These are phyloP conservation scores for Pyrenochaeta sp. DNA, from an alignment of 2,329 filamentous ascomycete species.

Conservation along the genomic window DNA sequence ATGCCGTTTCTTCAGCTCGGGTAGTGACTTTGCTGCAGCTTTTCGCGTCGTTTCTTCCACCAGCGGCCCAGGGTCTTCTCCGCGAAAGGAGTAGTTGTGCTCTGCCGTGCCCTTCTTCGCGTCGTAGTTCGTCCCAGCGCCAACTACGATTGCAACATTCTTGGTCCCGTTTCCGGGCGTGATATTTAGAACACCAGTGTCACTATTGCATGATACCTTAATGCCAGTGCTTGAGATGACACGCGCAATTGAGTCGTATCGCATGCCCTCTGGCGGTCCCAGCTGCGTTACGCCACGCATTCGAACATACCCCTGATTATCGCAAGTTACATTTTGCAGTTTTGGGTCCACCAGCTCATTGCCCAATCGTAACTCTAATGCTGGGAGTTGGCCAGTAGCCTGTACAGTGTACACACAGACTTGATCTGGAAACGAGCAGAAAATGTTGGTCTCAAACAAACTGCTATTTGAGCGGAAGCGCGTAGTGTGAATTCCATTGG, in stretches of 20 bases:
- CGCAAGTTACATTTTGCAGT: conserved; percentile 46
- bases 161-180: conserved; percentile 17
- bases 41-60: conserved; percentile 48
- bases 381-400: conserved; percentile 50
- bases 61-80: conserved; percentile 53
- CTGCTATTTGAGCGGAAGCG: conserved; percentile 37
- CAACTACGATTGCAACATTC: conserved; percentile 53
- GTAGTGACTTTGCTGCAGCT: conserved; percentile 47
- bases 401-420: conserved; percentile 52
- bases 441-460: conserved; percentile 49
- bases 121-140: conserved; percentile 60
- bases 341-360: conserved; percentile 49
- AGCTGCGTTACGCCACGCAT: conserved; percentile 47
- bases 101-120: conserved; percentile 57
- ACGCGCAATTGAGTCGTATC: conserved; percentile 52
- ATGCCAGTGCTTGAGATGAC: conserved; percentile 27
- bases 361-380: conserved; percentile 52
- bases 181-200: conserved; percentile 15
- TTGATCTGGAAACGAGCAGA: conserved; percentile 56
- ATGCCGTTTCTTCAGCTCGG: conserved; percentile 47
- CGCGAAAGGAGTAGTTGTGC: conserved; percentile 58
- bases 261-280: conserved; percentile 55
- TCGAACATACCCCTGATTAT: conserved; percentile 34
- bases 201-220: conserved; percentile 17
- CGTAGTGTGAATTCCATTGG: conserved; percentile 52